A percentile compares a stretch with the other conserved stretches of the same genome.
phyloP scores from a whole-genome alignment of 305 asterid species.

The Plantago lanceolata region DNA sequence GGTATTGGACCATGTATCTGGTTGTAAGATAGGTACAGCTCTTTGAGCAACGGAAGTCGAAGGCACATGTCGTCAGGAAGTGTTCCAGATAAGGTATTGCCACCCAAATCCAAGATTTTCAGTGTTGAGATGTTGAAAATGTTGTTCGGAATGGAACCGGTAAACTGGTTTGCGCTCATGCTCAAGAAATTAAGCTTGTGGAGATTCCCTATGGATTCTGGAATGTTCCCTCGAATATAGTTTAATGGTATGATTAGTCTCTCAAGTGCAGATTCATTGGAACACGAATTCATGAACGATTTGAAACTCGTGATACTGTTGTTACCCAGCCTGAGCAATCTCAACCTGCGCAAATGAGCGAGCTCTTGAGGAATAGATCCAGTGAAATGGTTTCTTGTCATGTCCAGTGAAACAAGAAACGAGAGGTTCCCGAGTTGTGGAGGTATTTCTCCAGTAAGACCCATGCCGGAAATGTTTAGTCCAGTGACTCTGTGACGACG shows the following conservation, averaged over 20 bases:
- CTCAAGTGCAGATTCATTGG: background rate
- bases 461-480: background rate
- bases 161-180: conserved; percentile 26
- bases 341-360: background rate
- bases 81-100: conserved; percentile 28
- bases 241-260: conserved; percentile 5
- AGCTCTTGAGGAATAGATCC: background rate
- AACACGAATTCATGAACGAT: background rate
- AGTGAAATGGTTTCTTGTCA: background rate
- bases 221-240: conserved; percentile 22
- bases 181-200: conserved; percentile 26
- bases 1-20: conserved; percentile 31
- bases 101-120: background rate
- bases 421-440: conserved; percentile 7
- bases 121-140: conserved; percentile 30
- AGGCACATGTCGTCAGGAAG: conserved; percentile 27
- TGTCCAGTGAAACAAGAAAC: background rate
- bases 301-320: background rate
- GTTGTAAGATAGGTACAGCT: conserved; percentile 25
- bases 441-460: conserved; percentile 1
- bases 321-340: background rate
- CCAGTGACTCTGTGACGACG: background rate
- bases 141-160: conserved; percentile 27
- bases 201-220: conserved; percentile 31
- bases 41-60: conserved; percentile 20